Conservation (phyloP, 1,284 basidiomycete genomes). For the Phlebopus sp. region DNA sequence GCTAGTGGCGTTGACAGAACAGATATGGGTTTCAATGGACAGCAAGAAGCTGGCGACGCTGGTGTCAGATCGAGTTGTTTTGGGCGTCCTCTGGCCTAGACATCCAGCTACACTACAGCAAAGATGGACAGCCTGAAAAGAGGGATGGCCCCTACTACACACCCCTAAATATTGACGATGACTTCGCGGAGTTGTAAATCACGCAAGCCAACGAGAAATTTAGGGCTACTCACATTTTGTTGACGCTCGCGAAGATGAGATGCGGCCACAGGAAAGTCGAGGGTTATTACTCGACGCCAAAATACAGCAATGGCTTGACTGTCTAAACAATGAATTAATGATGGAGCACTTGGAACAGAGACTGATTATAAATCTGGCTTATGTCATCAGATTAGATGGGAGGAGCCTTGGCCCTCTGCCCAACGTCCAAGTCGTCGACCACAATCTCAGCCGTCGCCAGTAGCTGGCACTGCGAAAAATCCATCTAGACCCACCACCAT, state of each 20-base stretch:
- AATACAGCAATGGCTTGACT: no score
- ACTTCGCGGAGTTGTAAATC: conserved; percentile 27
- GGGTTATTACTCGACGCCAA: no score
- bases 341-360: no score
- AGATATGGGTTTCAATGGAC: no score
- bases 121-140: no score
- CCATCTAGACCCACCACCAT: conserved; percentile 6
- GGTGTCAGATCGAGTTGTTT: not conserved
- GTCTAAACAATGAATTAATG: no score
- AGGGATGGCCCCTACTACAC: not conserved
- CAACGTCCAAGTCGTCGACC: conserved; percentile 35
- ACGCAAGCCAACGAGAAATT: no score
- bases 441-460: conserved; percentile 11
- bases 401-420: conserved; percentile 39
- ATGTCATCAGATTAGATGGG: conserved; percentile 37
- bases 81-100: not conserved
- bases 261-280: no score
- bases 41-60: not conserved
- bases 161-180: not conserved
- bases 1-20: not conserved
- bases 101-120: no score
- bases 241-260: not conserved
- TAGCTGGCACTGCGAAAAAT: conserved; percentile 10
- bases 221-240: not conserved
- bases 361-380: conserved; percentile 23